Evolutionary conservation across 768 basidiomycete genomes (phyloP), one percentile per base, ranked within the genome.

Genomic region (Xanthoconium stramineum): DNA sequence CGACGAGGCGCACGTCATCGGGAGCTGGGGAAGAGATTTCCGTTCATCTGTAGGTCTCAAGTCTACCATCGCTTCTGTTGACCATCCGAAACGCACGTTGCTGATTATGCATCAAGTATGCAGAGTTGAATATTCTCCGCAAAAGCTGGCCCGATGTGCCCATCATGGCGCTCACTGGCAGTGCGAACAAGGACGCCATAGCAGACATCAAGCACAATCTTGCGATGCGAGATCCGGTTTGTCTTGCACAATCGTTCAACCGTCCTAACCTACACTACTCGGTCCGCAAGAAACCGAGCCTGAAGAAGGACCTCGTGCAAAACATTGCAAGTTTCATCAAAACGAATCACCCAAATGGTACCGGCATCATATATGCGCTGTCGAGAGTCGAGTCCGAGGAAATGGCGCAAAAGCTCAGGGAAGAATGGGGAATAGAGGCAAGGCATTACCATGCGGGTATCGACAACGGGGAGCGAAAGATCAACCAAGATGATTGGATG

Each of bases 131-230:
- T 14, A 70, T 76, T 33, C 79, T 98, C 36, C 87, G 94, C 44
- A 75, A 80, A 14, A 81, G 83, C 15, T 98, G 83, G 74, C 90
- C 91, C 0, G 70, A 79, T 8, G 80, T 94, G 0, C 96, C 97
- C 0, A 89, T 98, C 64, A 97, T 98, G 84, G 97, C 97, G 0
- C 79, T 98, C 45, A 99, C 97, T 0, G 97, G 94, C 8, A 99
- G 96, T 1, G 97, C 96, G 5, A 93, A 91, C 65, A 75, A 80
- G 39, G 78, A 84, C 51, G 88, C 88, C 1, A 80, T 89, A 44
- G 78, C 83, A 20, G 94, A 98, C 71, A 91, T 99, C 65, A 81
- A 87, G 51, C 69, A 75, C 17, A 83, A 83, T 13, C 83, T 98
- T 10, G 74, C 80, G 28, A 80, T 98, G 55, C 67, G 65, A 20